Percentiles rank a stretch among this genome's conserved stretches.
phyloP scores from a whole-genome alignment of 2,329 filamentous ascomycete species.

The Xylogone sp. region DNA sequence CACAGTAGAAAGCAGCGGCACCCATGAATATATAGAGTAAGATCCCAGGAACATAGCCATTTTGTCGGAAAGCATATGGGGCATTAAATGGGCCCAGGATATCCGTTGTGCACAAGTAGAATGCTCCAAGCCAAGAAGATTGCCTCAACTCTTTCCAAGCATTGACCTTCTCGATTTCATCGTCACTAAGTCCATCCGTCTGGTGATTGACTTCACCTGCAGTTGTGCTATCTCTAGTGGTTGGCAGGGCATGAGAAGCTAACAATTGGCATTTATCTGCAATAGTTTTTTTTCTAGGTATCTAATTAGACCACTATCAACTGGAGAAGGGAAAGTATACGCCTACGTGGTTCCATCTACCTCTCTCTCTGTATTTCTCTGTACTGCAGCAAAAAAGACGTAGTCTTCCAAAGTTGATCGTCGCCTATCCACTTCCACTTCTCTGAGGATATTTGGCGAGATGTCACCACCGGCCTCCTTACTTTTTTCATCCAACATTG shows the following conservation, averaged over 20 bases:
- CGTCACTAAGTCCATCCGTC: neutral
- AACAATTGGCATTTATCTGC: neutral
- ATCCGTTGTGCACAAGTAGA: conserved; percentile 22
- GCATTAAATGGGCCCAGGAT: conserved; percentile 11
- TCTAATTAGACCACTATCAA: too few relatives aligned
- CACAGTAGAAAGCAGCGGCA: neutral
- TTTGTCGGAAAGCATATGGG: neutral
- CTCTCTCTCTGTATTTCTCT: neutral
- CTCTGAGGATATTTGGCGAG: neutral
- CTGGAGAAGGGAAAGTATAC: neutral
- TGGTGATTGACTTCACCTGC: neutral
- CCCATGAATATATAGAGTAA: neutral
- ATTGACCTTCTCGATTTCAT: conserved; percentile 9
- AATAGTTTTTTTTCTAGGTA: neutral
- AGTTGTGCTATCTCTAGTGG: neutral
- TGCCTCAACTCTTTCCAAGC: conserved; percentile 41
- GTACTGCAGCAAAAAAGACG: neutral
- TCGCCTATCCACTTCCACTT: neutral
- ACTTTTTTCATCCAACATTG: neutral
- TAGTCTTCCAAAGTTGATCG: neutral
- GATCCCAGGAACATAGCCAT: conserved; percentile 1
- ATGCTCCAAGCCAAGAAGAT: conserved; percentile 39
- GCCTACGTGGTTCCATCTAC: neutral
- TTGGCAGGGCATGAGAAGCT: neutral
- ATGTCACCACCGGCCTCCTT: neutral